Evolutionary conservation across 208 protist species (phyloP), one percentile per base, ranked within the genome.

Genomic region (Herpetomonas muscarum): DNA sequence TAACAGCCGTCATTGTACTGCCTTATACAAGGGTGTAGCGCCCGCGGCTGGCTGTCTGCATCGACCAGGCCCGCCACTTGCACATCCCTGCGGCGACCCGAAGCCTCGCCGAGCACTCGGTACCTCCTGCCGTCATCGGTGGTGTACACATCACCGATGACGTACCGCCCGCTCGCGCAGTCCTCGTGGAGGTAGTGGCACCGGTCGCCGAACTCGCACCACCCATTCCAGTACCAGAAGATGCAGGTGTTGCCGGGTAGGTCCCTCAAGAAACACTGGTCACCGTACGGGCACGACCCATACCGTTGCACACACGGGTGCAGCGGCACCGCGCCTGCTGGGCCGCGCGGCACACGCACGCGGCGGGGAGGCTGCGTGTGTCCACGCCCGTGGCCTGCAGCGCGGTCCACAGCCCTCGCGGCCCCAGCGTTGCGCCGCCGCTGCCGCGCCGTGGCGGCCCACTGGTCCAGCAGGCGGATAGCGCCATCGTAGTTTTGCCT

Each of bases 271-370:
- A 61, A 39, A 39, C 86, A 93, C 22, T 41, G 26, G n/a, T 81
- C 44, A 5, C 86, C 86, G 54, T 63, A 90, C 51, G 52, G 31
- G 51, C 86, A 93, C 10, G 21, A 71, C 41, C 82, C 82, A 55
- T 79, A 81, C 64, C 86, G 81, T 21, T 81, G 77, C 24, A 90
- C 67, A 50, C 86, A 93, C 2, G 86, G 86, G 55, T 93, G 86
- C 31, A 44, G 62, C 15, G 63, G 55, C n/a, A 54, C 29, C n/a
- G n/a, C n/a, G n/a, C n/a, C n/a, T n/a, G n/a, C n/a, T n/a, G n/a
- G n/a, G n/a, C n/a, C n/a, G n/a, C n/a, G n/a, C n/a, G n/a, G n/a
- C n/a, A n/a, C n/a, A n/a, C n/a, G n/a, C n/a, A n/a, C n/a, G n/a
- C n/a, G n/a, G n/a, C n/a, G n/a, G n/a, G n/a, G n/a, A n/a, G n/a